A percentile compares a stretch with the other conserved stretches of the same genome.
These are phyloP conservation scores for Verticillium tricorpus DNA, from an alignment of 2,329 filamentous ascomycete species.

Conservation along the genomic window DNA sequence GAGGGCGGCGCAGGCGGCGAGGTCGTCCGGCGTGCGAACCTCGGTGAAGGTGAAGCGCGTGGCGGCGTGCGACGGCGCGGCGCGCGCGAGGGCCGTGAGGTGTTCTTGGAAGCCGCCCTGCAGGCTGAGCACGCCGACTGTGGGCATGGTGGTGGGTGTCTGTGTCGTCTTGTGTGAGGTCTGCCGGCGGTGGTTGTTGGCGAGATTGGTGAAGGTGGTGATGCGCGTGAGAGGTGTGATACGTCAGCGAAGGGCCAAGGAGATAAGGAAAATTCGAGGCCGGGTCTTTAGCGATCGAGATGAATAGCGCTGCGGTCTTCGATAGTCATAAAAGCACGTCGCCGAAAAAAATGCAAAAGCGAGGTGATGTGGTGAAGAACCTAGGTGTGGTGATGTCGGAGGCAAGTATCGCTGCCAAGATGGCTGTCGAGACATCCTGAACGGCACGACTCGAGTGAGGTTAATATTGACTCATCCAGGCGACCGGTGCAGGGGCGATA, in stretches of 20 bases:
- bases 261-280: no score
- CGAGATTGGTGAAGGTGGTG: no score
- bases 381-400: not conserved
- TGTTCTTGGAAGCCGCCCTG: slow-evolving; percentile 95
- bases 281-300: not conserved
- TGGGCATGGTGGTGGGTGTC: slow-evolving; percentile 18
- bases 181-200: no score
- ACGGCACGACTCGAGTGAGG: not conserved
- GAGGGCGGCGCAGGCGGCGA: slow-evolving; percentile 72
- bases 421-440: not conserved
- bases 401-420: not conserved
- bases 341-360: no score
- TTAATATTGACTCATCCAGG: not conserved
- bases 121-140: slow-evolving; percentile 64
- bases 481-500: not conserved
- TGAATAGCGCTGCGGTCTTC: slow-evolving; percentile 1
- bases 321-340: not conserved
- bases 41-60: slow-evolving; percentile 48
- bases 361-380: not conserved
- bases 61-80: slow-evolving; percentile 37
- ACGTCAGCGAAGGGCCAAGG: no score
- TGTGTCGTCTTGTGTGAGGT: no score
- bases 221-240: no score
- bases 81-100: slow-evolving; percentile 67
- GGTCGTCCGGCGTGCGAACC: slow-evolving; percentile 70